Evolutionary conservation across 768 basidiomycete genomes (phyloP).

Genomic region (Amanita phalloides): DNA sequence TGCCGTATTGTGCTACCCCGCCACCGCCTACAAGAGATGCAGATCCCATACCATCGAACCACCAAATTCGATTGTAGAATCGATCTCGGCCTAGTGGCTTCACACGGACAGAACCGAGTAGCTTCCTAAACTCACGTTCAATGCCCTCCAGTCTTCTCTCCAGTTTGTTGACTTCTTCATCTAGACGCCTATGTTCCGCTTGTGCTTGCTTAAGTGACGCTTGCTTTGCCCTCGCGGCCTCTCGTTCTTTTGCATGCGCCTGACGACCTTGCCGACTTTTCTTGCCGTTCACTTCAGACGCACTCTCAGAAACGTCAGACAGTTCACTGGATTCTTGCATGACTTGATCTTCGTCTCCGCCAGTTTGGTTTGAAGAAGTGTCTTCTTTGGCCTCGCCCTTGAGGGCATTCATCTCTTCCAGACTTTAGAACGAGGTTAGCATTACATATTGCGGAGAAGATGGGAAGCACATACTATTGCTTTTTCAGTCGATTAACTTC

Average conservation of each 20-base stretch:
- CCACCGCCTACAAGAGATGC: constrained; percentile 71
- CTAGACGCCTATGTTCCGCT: constrained; percentile 74
- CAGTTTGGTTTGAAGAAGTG: constrained; percentile 26
- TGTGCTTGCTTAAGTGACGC: constrained; percentile 73
- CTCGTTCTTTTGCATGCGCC: constrained; percentile 71
- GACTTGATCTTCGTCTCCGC: constrained; percentile 44
- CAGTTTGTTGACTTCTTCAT: constrained; percentile 81
- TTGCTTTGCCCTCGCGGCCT: constrained; percentile 67
- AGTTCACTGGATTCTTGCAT: constrained; percentile 64
- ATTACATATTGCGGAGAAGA: neutral
- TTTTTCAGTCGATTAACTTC: constrained; percentile 89
- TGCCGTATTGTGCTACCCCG: constrained; percentile 73
- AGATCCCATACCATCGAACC: constrained; percentile 95
- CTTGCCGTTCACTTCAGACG: constrained; percentile 40
- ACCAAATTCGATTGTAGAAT: constrained; percentile 95
- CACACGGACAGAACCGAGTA: constrained; percentile 74
- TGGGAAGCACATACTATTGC: constrained; percentile 54
- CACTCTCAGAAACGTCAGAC: constrained; percentile 62
- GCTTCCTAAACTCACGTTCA: constrained; percentile 90
- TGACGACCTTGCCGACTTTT: constrained; percentile 43
- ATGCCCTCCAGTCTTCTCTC: constrained; percentile 76
- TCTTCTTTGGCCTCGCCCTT: constrained; percentile 46
- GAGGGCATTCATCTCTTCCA: constrained; percentile 67
- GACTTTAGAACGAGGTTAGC: constrained; percentile 22
- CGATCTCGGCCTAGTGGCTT: constrained; percentile 87